Evolutionary conservation across 2,329 filamentous ascomycete genomes (phyloP), one percentile per base, ranked within the genome.

Genomic region (Pseudovirgaria hyperparasitica): DNA sequence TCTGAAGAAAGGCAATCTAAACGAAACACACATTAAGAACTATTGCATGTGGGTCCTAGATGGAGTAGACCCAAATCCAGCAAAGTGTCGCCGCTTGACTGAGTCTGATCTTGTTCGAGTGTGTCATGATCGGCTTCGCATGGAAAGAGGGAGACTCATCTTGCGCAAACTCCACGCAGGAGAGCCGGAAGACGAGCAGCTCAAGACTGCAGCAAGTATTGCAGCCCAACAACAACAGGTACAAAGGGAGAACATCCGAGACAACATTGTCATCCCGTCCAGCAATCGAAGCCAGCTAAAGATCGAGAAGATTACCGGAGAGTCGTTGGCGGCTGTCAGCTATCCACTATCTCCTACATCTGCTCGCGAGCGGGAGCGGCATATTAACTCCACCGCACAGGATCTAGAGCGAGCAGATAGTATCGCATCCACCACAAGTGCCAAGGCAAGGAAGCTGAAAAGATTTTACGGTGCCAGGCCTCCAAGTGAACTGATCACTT

Each of bases 31-130:
- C 45, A 81, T 90, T 50, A 74, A 85, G 43, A 93, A 92, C 46
- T 96, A 93, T 58, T 94, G 86, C 60, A 96, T 98, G 59, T 96
- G 90, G 64, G 78, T 93, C 1, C 65, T 96, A 32, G 77, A 82
- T 39, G 87, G 86, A 26, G 63, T 84, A 20, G 84, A 94, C 25
- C 76, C 86, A 2, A 78, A 90, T 40, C 78, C 84, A 16, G 70
- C 68, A 26, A 75, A 85, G 46, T 92, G 82, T 50, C 76, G 85
- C 33, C 75, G 82, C 26, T 65, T 96, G 20, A 76, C 77, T 18
- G 90, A 98, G 45, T 76, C 74, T 4, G 90, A 98, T 50, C 62
- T 98, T 8, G 81, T 90, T 67, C 76, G 82, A 34, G 82, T 96
- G 29, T 92, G 92, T 54, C 85, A 84, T 44, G 85, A 93, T 42